A percentile compares a stretch with the other conserved stretches of the same genome.
phyloP scores from a whole-genome alignment of 305 asterid genomes.

The Fraxinus nigra region DNA sequence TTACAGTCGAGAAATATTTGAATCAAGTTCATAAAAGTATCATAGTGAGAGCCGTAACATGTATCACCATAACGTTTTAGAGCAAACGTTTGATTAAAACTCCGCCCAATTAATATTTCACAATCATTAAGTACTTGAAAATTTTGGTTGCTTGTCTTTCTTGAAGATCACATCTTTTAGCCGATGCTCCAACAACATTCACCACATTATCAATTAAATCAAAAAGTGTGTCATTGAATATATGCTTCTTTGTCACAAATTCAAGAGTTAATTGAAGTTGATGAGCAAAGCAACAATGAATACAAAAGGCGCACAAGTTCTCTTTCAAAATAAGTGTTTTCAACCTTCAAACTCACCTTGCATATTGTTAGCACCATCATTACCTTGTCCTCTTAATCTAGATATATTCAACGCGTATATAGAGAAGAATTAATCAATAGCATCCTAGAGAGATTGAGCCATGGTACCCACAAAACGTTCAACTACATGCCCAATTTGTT shows the following conservation, averaged over 20 bases:
- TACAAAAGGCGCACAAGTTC: background rate
- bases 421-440: background rate
- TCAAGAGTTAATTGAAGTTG: background rate
- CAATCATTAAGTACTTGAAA: background rate
- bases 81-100: background rate
- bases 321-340: conserved; percentile 15
- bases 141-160: background rate
- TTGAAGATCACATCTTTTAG: background rate
- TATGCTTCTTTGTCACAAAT: background rate
- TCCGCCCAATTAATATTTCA: background rate
- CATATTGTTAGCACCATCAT: conserved; percentile 23
- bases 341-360: conserved; percentile 12
- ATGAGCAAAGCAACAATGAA: background rate
- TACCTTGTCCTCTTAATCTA: conserved; percentile 1
- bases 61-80: background rate
- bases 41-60: background rate
- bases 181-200: conserved; percentile 4
- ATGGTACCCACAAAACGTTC: background rate
- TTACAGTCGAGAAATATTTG: background rate
- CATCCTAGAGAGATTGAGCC: background rate
- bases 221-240: background rate
- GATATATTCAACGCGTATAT: background rate
- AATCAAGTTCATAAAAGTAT: background rate
- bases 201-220: background rate
- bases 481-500: background rate